Evolutionary conservation across 1,139 yeast species (phyloP), one percentile per base, ranked within the genome.

Genomic region (Geotrichum bryndzae): DNA sequence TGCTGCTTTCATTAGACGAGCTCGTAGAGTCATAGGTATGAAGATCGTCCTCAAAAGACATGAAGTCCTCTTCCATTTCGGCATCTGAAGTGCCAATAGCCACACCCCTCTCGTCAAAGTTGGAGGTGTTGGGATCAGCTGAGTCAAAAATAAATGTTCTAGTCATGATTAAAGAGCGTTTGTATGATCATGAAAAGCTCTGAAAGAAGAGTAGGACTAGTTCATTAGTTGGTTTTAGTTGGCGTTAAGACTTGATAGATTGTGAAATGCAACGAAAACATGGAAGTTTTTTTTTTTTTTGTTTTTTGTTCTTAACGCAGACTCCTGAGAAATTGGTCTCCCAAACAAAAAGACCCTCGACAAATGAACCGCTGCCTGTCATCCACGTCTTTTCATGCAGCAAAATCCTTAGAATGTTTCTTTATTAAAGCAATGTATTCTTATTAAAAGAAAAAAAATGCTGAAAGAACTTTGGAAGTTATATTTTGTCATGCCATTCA

Each of bases 81-180:
- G 57, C 61, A 4, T 57, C 56, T 3, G 56, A 38, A 10, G 54
- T 48, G n/a, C 51, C 51, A 22, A 54, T 46, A 46, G 61, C 31
- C 13, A 51, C 58, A 25, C 54, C 61, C 18, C 56, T 59, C 6
- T 62, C 63, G 38, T 63, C 61, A 27, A 60, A 41, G 22, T 56
- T 56, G 41, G 60, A 61, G 45, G 53, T 54, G 33, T 63, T 60
- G 1, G 64, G 63, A 27, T 64, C 65, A 7, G 61, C 64, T n/a
- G 66, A 64, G 25, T 63, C 65, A 46, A 63, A 63, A 18, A 63
- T 56, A 38, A 58, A 56, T 8, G 63, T 58, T 38, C 61, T 54
- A 18, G 58, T 46, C 64, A 62, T 62, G 51, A 41, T 41, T 41
- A 41, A 41, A 41, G 23, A 41, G n/a, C 48, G 22, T 41, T 41